Evolutionary conservation across 208 protist genomes (phyloP).

Genomic region (Ichthyophonus hoferi): DNA sequence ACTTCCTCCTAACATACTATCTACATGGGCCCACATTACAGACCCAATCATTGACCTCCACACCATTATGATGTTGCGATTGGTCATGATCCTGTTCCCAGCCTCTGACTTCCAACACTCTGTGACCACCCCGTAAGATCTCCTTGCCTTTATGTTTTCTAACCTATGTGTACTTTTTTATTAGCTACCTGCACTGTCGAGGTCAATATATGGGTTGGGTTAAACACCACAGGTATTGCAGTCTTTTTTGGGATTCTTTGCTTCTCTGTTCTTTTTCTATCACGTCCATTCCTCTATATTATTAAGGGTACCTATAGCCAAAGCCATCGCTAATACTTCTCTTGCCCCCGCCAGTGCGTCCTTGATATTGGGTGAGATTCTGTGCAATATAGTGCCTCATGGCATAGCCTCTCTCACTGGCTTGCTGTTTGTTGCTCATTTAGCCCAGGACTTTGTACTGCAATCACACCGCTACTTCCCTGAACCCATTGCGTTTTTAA

Average conservation of each 20-base stretch:
- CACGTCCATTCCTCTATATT: no score
- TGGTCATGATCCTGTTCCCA: conserved; percentile 15
- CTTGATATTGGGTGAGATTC: not conserved
- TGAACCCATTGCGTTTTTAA: not conserved
- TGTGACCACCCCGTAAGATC: not conserved
- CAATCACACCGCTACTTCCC: not conserved
- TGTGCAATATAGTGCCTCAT: not conserved
- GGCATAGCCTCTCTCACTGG: not conserved
- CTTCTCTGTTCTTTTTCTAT: no score
- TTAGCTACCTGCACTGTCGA: no score
- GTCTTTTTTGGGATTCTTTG: no score
- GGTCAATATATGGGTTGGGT: no score
- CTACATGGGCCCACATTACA: no score
- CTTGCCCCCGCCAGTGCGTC: no score
- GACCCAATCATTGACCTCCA: no score
- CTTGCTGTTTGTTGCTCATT: not conserved
- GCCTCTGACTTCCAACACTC: conserved; percentile 26
- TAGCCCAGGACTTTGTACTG: not conserved
- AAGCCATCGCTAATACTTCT: no score
- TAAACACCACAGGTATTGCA: no score
- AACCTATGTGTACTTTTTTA: not conserved
- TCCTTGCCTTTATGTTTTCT: not conserved
- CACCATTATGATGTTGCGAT: not conserved
- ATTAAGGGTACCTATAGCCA: no score
- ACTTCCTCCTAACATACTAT: no score